phyloP scores from a whole-genome alignment of 2,329 filamentous ascomycete genomes.

The Aspergillus jensenii region DNA sequence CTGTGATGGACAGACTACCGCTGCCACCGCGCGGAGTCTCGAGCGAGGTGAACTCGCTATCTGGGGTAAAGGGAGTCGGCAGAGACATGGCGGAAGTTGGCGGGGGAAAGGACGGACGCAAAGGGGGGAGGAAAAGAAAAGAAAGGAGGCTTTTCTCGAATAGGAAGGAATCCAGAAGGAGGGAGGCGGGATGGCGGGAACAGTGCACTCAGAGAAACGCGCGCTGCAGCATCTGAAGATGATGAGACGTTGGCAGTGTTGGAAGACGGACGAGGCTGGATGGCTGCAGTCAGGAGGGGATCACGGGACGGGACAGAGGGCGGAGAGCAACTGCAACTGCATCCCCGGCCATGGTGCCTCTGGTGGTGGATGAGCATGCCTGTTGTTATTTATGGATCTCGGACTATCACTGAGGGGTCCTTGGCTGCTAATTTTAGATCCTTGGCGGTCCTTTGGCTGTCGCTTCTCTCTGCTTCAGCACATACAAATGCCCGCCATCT shows the following conservation, averaged over 20 bases:
- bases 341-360: not conserved
- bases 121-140: conserved; percentile 4
- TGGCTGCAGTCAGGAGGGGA: not conserved
- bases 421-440: conserved; percentile 2
- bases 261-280: not conserved
- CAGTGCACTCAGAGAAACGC: conserved; percentile 5
- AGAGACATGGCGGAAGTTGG: conserved; percentile 14
- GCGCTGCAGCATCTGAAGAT: conserved; percentile 9
- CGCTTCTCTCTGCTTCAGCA: not conserved
- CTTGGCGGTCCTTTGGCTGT: not conserved
- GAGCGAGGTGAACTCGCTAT: conserved; percentile 31
- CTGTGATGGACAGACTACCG: conserved; percentile 48
- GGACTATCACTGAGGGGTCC: not conserved
- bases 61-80: conserved; percentile 28
- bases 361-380: not conserved
- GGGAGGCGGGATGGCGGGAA: not conserved
- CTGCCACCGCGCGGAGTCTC: conserved; percentile 31
- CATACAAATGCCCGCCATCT: not conserved
- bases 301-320: conserved; percentile 9
- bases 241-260: not conserved
- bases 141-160: conserved; percentile 7
- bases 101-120: not conserved
- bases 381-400: conserved; percentile 9
- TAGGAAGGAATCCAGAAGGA: conserved; percentile 5
- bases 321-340: not conserved